A percentile compares a stretch with the other conserved stretches of the same genome.
Evolutionary conservation across 208 protist genomes (phyloP).

Genomic region (Tritrichomonas musculus): DNA sequence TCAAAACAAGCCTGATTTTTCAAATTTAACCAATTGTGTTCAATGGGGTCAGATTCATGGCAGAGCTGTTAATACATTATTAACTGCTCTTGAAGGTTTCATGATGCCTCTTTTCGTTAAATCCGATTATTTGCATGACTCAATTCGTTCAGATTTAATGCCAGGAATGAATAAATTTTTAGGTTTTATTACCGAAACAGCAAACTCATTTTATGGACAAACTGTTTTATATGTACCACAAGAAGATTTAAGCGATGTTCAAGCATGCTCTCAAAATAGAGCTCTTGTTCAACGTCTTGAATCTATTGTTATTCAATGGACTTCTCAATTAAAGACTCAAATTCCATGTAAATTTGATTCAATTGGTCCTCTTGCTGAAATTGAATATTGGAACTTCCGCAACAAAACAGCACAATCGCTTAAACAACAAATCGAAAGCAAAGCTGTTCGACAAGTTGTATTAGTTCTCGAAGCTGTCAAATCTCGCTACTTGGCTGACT

Average conservation of each 20-base stretch:
- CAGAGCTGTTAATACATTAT: background rate
- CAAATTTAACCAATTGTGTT: background rate
- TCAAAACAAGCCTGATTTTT: background rate
- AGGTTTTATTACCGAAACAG: background rate
- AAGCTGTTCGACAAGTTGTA: background rate
- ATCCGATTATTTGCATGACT: slow-evolving; percentile 5
- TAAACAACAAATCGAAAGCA: slow-evolving; percentile 2
- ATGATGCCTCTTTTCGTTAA: slow-evolving; percentile 18
- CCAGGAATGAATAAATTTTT: slow-evolving; percentile 29
- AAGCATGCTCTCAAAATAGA: slow-evolving; percentile 65
- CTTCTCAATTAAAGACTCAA: slow-evolving; percentile 80
- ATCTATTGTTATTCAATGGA: slow-evolving; percentile 93
- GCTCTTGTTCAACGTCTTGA: slow-evolving; percentile 89
- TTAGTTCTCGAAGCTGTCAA: background rate
- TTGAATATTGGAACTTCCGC: slow-evolving; percentile 31
- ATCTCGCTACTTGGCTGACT: background rate
- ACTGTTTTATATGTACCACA: slow-evolving; percentile 93
- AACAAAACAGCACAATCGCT: background rate
- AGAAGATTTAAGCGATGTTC: slow-evolving; percentile 63
- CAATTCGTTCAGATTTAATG: background rate
- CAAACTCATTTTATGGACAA: slow-evolving; percentile 19
- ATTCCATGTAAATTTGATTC: background rate
- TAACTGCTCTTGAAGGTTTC: background rate
- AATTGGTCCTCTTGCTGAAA: slow-evolving; percentile 17
- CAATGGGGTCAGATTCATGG: slow-evolving; percentile 30